Conservation (phyloP, 345 rosid genomes). For the Ceriops tagal region DNA sequence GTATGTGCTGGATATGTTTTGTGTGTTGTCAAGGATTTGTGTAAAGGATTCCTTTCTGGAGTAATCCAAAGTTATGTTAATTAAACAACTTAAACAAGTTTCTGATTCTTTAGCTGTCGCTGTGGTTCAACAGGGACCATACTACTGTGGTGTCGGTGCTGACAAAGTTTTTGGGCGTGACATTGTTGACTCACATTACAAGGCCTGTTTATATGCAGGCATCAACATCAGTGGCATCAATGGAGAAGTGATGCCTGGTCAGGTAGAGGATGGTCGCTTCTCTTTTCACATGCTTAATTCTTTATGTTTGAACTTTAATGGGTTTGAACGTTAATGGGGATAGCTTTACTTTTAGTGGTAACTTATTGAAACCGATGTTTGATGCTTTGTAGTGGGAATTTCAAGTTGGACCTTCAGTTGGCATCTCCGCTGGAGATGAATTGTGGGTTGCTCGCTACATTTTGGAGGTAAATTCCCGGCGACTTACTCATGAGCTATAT, state of each 20-base stretch:
- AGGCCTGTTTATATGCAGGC: conserved; percentile 90
- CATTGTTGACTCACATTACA: conserved; percentile 88
- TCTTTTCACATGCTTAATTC: neutral
- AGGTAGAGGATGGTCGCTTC: conserved; percentile 37
- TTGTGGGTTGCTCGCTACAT: conserved; percentile 94
- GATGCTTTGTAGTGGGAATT: conserved; percentile 68
- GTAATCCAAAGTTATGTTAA: no score
- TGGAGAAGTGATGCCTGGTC: conserved; percentile 99
- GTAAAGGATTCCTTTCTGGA: no score
- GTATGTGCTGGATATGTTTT: no score
- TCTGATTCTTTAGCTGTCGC: no score
- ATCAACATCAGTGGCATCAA: conserved; percentile 85
- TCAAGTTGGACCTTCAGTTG: conserved; percentile 89
- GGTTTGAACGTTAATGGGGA: neutral
- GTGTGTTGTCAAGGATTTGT: no score
- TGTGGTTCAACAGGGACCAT: conserved; percentile 63
- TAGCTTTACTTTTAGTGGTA: neutral
- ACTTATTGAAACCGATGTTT: neutral
- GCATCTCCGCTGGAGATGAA: conserved; percentile 88
- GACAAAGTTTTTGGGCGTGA: conserved; percentile 92
- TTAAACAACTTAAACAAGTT: no score
- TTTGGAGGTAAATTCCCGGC: conserved; percentile 55
- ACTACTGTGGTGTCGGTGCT: conserved; percentile 80
- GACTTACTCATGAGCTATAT: no score
- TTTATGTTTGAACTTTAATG: neutral